Evolutionary conservation across 495 filamentous ascomycete genomes (phyloP).

Genomic region (Pyrenula massariospora): DNA sequence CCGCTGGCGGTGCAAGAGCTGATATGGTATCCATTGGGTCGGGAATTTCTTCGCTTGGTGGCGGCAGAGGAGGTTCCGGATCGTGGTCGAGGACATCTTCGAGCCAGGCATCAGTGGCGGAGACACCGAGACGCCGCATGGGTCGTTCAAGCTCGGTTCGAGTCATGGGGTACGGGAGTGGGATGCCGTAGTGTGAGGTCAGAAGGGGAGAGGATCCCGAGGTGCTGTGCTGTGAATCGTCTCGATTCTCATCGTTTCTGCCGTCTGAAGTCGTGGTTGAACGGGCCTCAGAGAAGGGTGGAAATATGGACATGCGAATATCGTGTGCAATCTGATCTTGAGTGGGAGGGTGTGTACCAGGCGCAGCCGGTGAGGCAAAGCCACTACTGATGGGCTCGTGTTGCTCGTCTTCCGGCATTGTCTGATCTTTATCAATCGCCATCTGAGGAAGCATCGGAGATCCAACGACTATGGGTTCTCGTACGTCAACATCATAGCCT

Average conservation of each 20-base stretch:
- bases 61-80: background rate
- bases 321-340: background rate
- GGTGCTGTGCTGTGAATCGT: no score
- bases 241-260: no score
- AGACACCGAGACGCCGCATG: background rate
- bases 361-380: background rate
- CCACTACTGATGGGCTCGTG: conserved; percentile 1
- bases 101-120: background rate
- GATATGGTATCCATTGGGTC: background rate
- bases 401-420: background rate
- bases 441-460: background rate
- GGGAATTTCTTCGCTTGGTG: background rate
- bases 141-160: background rate
- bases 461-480: background rate
- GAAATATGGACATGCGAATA: background rate
- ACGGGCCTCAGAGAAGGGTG: background rate
- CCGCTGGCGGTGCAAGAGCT: background rate
- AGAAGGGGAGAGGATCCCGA: background rate
- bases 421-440: background rate
- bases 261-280: background rate
- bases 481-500: background rate
- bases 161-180: background rate
- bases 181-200: background rate
- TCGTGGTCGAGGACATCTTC: background rate
- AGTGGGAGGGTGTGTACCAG: background rate